These are phyloP conservation scores for Voacanga thouarsii DNA, from an alignment of 257 asterid genomes.

Conservation along the genomic window DNA sequence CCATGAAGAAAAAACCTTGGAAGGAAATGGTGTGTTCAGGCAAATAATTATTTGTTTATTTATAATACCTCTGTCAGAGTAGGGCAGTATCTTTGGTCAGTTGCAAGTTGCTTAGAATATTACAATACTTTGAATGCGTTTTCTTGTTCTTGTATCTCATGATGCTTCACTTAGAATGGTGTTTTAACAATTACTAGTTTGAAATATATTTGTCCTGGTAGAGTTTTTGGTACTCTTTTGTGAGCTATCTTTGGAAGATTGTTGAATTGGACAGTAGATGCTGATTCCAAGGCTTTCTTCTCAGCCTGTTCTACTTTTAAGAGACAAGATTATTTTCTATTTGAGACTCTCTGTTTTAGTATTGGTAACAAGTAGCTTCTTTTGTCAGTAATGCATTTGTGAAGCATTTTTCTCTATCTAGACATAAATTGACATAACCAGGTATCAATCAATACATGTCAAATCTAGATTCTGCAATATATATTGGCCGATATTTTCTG, in stretches of 20 bases:
- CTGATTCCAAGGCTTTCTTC: background rate
- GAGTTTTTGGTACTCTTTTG: background rate
- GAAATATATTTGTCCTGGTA: background rate
- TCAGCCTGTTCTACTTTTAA: background rate
- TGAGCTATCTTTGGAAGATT: background rate
- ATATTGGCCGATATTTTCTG: constrained; percentile 1
- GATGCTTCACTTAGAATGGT: background rate
- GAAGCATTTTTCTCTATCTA: background rate
- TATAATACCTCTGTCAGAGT: background rate
- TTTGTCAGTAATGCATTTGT: background rate
- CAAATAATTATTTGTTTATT: background rate
- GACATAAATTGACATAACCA: background rate
- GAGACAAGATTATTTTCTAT: background rate
- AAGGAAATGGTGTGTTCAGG: constrained; percentile 51
- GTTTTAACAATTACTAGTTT: background rate
- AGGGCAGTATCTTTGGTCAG: background rate
- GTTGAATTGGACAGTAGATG: background rate
- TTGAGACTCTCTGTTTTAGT: background rate
- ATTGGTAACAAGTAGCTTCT: background rate
- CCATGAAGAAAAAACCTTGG: constrained; percentile 41
- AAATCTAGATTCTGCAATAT: background rate
- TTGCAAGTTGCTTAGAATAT: background rate
- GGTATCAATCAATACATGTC: background rate
- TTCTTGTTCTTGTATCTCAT: background rate
- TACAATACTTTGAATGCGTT: background rate